Base-by-base conservation (phyloP, 257 asterid genomes). In the Solanum lycopersicoides region DNA sequence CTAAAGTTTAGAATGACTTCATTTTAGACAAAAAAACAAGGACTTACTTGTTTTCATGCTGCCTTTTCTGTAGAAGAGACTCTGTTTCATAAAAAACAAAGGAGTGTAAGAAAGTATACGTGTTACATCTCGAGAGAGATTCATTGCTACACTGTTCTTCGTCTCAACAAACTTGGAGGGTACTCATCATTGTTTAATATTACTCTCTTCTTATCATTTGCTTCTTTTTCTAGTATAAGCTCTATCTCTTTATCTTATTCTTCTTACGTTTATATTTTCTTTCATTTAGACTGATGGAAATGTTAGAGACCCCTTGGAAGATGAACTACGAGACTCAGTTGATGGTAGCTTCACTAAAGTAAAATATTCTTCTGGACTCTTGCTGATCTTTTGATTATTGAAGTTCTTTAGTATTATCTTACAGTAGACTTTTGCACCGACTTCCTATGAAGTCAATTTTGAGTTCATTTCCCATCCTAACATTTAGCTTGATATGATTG, bases 1-100 rank as follows among this genome's bases (percentile, higher is more conserved):
- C 30, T 28, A 28, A 28, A 28, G 30, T 28, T 28, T 28, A 28
- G 30, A 28, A 28, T 28, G 30, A 28, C 30, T 28, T 28, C 30
- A 28, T 28, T 28, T 28, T 28, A 28, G 30, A 28, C 30, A 28
- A 28, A 28, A 53, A 63, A 21, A 34, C 11, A 35, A 9, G 15
- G 66, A 65, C 44, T 72, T 41, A 25, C 35, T 13, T 83, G 75
- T 65, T 3, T 56, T 71, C 65, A 39, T 83, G 87, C 84, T 86
- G 87, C 74, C 53, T 53, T 84, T 34, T 20, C 72, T 84, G 83
- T 88, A 95, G 97, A 86, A 90, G 88, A 45, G 93, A 95, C 84
- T 65, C 90, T 10, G 92, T 95, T 65, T 93, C 98, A 45, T 95
- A 98, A 12, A 95, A 94, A 90, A 93, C 94, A n/a, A 92, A 90